A percentile compares a stretch with the other conserved stretches of the same genome.
Conservation (phyloP, 2,329 filamentous ascomycete species). For the Sordariomycetes sp. region DNA sequence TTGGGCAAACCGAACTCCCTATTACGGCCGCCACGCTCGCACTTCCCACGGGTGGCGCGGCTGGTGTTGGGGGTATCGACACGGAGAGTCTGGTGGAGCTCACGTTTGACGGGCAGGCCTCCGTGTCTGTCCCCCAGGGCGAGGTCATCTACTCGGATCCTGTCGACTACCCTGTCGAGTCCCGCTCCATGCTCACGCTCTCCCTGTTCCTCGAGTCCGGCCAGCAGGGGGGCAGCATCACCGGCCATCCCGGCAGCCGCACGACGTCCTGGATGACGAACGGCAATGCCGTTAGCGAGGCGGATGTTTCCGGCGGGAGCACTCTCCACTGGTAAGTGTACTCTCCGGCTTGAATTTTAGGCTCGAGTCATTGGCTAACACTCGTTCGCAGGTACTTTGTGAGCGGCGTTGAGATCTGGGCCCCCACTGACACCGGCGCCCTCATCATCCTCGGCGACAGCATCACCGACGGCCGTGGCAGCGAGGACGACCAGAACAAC, state of each 20-base stretch:
- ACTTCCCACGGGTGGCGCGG: conserved; percentile 38
- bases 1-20: conserved; percentile 47
- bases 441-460: conserved; percentile 52
- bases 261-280: conserved; percentile 49
- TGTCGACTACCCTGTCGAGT: conserved; percentile 38
- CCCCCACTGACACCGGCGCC: conserved; percentile 27
- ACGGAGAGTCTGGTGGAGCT: conserved; percentile 37
- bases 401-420: conserved; percentile 46
- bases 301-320: conserved; percentile 30
- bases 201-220: conserved; percentile 47
- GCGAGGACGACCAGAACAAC: conserved; percentile 48
- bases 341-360: neutral
- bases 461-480: conserved; percentile 58
- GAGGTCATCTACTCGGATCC: conserved; percentile 51
- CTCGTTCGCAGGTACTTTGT: conserved; percentile 42
- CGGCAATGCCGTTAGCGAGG: conserved; percentile 43
- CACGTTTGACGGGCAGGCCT: conserved; percentile 41
- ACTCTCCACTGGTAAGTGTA: conserved; percentile 25
- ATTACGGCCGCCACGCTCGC: conserved; percentile 50
- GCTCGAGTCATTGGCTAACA: neutral
- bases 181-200: conserved; percentile 43
- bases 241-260: conserved; percentile 53
- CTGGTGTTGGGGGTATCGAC: conserved; percentile 43
- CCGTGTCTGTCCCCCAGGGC: conserved; percentile 42
- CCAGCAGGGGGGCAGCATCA: conserved; percentile 46